Base-by-base conservation (phyloP, 441 rosid species). In the Capsella rubella region DNA sequence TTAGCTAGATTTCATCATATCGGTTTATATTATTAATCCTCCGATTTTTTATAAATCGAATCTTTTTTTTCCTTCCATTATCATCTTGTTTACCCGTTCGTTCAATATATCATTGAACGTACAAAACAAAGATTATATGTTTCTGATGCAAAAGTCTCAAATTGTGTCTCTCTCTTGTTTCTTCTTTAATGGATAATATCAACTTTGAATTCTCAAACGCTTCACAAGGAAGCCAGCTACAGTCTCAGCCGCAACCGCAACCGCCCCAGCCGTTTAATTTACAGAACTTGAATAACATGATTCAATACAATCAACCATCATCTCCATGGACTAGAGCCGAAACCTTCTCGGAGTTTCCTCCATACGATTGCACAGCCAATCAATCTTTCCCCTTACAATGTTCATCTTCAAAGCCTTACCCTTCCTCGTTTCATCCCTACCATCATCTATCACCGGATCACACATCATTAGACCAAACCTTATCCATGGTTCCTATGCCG, bases 241-340 rank as follows among this genome's bases (percentile, higher is more conserved):
- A 78, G 5, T 12, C 58, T 14, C 77, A 65, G 53, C 8, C 58
- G 11, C 77, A 66, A 27, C 40, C 55, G 18, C 80, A 70, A 64
- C 68, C 72, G 47, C 31, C 64, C 2, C 81, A 75, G 72, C 81
- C 78, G 76, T 76, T 60, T 78, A 65, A 71, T 60, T 78, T 52
- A 72, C 90, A 12, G 77, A 72, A 78, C 63, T 74, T 86, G 73
- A 86, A 89, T 35, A 35, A 35, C 63, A 68, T 86, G 89, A 77
- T 82, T 52, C 83, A 84, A 25, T 90, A 85, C 52, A 82, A 82
- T 32, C 81, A 89, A 6, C 85, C 93, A 1, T 80, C 88, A 58
- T 85, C 87, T 34, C 91, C 90, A 32, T 89, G 88, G 71, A 82
- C 92, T 45, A 78, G 2, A 21, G 25, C 84, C 1, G 94, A 90